Base-by-base conservation (phyloP, 2,329 filamentous ascomycete species). In the Zymoseptoria brevis region DNA sequence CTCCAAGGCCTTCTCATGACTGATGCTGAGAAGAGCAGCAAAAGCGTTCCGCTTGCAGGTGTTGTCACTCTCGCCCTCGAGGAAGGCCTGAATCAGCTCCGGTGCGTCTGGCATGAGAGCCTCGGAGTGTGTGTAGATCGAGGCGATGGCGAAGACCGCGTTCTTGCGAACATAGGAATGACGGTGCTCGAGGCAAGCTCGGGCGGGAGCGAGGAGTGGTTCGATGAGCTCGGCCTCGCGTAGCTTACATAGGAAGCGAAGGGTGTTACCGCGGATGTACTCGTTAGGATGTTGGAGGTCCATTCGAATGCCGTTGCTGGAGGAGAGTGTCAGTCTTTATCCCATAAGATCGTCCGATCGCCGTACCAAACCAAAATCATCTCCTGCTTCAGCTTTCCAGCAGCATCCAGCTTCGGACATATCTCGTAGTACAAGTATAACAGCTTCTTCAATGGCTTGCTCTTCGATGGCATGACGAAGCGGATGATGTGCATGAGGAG, bases 361-460 rank as follows among this genome's bases (percentile, higher is more conserved):
- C 74, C 81, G 67, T 78, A 96, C 93, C 94, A 99, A 70, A 99
- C 94, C 71, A 99, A 79, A 75, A 99, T 99, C 90, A 96, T 97
- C 79, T 99, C 94, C 78, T 99, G 94, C 82, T 96, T 96, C 65
- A 99, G 80, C 82, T 97, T 99, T 71, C 94, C 94, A 72, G 81
- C 87, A 57, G 87, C 81, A 76, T 99, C 94, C 60, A 91, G 86
- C 80, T 99, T 99, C 49, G 93, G 94, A 75, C 94, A 97, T 74
- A 97, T 94, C 78, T 99, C 94, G 75, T 97, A 96, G 80, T 99
- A 99, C 76, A 99, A 94, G 79, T 99, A 99, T 58, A 99, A 84
- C 62, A 99, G 83, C 81, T 99, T 99, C 84, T 99, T 99, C 70
- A 99, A 81, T 50, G 88, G 81, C 80, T 99, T 99, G 76, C 89